A percentile compares a stretch with the other conserved stretches of the same genome.
Conservation (phyloP, 441 rosid species). For the Melianthus villosus region DNA sequence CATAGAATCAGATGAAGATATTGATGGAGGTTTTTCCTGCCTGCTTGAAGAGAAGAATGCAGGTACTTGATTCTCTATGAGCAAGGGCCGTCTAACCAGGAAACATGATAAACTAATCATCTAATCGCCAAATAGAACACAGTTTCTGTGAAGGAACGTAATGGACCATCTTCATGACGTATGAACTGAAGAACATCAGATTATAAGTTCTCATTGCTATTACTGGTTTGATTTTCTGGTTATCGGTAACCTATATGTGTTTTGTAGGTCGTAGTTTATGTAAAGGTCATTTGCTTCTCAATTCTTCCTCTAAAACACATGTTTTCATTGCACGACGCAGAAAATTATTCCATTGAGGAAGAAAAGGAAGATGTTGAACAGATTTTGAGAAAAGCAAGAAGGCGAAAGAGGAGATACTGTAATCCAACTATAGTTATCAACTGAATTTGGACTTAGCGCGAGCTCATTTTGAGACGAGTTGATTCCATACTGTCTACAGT, state of each 20-base stretch:
- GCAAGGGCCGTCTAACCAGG: too few species aligned
- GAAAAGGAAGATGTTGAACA: slow-evolving; percentile 43
- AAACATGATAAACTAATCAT: background rate
- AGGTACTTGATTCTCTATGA: slow-evolving; percentile 37
- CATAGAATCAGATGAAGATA: slow-evolving; percentile 70
- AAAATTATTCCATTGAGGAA: slow-evolving; percentile 29
- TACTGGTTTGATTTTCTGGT: too few species aligned
- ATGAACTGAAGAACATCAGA: too few species aligned
- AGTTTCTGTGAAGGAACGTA: too few species aligned
- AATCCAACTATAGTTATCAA: slow-evolving; percentile 49
- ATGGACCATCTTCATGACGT: too few species aligned
- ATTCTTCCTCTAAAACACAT: background rate
- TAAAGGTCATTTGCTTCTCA: background rate
- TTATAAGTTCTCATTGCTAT: too few species aligned
- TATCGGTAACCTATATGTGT: too few species aligned
- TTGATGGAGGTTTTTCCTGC: slow-evolving; percentile 58
- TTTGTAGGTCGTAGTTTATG: background rate
- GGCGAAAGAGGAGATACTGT: slow-evolving; percentile 42
- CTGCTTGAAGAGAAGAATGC: slow-evolving; percentile 37
- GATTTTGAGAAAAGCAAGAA: slow-evolving; percentile 62
- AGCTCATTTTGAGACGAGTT: too few species aligned
- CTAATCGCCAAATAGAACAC: too few species aligned
- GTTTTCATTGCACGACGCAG: slow-evolving; percentile 13
- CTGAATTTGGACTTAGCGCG: too few species aligned
- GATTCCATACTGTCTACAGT: too few species aligned